phyloP scores from a whole-genome alignment of 139 green algal species.

The Medakamo hakoo region DNA sequence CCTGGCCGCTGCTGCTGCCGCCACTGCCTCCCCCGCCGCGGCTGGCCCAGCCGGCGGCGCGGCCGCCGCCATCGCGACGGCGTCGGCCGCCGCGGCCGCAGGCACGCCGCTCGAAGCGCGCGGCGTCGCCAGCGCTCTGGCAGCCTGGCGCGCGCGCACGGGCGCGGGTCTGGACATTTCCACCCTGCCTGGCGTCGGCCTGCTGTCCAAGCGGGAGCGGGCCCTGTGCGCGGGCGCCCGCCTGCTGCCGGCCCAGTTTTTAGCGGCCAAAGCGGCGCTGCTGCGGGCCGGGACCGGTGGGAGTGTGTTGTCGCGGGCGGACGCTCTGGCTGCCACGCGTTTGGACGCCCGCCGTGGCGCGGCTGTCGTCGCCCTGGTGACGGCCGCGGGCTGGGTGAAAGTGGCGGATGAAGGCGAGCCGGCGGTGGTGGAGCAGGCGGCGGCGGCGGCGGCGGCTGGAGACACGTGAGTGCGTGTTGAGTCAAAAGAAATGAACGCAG shows the following conservation, averaged over 20 bases:
- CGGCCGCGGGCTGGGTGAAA: neutral
- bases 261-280: constrained; percentile 60
- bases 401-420: neutral
- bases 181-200: constrained; percentile 22
- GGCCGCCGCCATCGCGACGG: neutral
- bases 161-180: constrained; percentile 7
- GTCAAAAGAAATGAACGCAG: too few relatives aligned
- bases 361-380: neutral
- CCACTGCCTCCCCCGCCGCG: too few relatives aligned
- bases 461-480: too few relatives aligned
- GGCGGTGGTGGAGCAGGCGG: neutral
- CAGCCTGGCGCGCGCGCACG: neutral
- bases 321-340: too few relatives aligned
- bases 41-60: too few relatives aligned
- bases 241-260: constrained; percentile 66
- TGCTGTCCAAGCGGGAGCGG: constrained; percentile 34
- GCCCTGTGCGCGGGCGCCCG: constrained; percentile 48
- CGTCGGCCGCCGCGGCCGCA: neutral
- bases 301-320: neutral
- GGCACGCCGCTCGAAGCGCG: neutral
- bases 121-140: neutral
- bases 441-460: too few relatives aligned
- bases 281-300: constrained; percentile 14
- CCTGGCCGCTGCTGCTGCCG: neutral
- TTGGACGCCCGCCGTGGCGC: neutral